Evolutionary conservation across 164 flowering plant genomes (phyloP).

Genomic region (grape (Vitis vinifera)): DNA sequence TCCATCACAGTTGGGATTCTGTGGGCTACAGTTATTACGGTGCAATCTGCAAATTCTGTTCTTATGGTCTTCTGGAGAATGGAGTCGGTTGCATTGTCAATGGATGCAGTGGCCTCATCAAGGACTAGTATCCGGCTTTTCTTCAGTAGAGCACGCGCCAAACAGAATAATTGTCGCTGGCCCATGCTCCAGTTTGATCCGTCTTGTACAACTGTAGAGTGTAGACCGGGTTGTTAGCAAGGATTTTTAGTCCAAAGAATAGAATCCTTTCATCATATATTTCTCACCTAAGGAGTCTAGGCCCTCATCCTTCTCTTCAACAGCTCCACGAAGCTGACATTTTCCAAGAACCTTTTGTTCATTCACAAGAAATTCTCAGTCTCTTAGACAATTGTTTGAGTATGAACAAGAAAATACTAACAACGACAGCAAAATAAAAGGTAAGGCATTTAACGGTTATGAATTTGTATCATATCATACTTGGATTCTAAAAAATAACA

Average conservation of each 20-base stretch:
- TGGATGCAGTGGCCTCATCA: slow-evolving; percentile 81
- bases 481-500: too few relatives aligned
- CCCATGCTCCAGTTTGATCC: slow-evolving; percentile 86
- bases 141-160: slow-evolving; percentile 64
- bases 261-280: too few relatives aligned
- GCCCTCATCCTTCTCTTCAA: slow-evolving; percentile 54
- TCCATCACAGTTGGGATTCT: slow-evolving; percentile 81
- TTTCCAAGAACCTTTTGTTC: slow-evolving; percentile 55
- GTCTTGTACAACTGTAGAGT: slow-evolving; percentile 50
- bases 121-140: slow-evolving; percentile 62
- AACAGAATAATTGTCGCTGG: slow-evolving; percentile 62
- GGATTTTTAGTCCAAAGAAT: not conserved
- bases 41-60: slow-evolving; percentile 54
- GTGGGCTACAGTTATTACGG: slow-evolving; percentile 72
- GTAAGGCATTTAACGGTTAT: too few relatives aligned
- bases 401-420: too few relatives aligned
- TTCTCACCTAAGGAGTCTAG: slow-evolving; percentile 49
- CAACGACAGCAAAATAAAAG: too few relatives aligned
- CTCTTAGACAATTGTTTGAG: too few relatives aligned
- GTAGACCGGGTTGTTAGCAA: not conserved
- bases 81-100: slow-evolving; percentile 61
- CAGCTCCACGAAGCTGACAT: slow-evolving; percentile 61
- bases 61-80: slow-evolving; percentile 62
- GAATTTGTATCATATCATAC: too few relatives aligned
- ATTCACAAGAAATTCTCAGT: not conserved